Percentiles rank a stretch among this genome's conserved stretches.
Conservation (phyloP, 2,329 filamentous ascomycete genomes). For the Polytolypa hystricis region DNA sequence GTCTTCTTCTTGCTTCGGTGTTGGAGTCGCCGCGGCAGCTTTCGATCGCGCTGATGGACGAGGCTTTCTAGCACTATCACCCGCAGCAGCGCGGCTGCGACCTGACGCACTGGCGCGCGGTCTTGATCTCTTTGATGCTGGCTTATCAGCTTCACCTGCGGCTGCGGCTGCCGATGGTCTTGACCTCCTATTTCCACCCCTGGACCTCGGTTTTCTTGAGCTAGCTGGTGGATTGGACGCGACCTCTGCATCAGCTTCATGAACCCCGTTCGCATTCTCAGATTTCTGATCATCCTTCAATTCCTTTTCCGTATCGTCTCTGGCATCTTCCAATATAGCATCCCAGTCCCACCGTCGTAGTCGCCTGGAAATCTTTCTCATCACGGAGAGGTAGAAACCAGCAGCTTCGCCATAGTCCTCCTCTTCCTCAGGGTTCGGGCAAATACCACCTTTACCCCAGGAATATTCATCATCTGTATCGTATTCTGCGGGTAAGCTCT, state of each 20-base stretch:
- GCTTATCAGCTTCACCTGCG: not conserved
- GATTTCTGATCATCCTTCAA: too few relatives aligned
- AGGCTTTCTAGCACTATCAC: not conserved
- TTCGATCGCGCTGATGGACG: not conserved
- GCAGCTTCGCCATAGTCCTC: slow-evolving; percentile 40
- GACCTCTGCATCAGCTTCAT: not conserved
- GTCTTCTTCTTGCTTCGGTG: not conserved
- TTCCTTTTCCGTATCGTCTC: not conserved
- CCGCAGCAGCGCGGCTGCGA: not conserved
- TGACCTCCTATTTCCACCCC: not conserved
- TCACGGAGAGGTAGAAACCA: slow-evolving; percentile 32
- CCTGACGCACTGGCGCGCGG: not conserved
- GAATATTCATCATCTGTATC: slow-evolving; percentile 37
- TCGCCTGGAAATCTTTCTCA: slow-evolving; percentile 32
- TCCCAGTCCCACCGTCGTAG: slow-evolving; percentile 38
- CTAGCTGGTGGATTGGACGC: not conserved
- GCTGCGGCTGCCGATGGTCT: not conserved
- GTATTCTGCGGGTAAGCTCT: slow-evolving; percentile 33
- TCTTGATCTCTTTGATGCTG: not conserved
- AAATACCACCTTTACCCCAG: slow-evolving; percentile 33
- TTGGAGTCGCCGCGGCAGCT: not conserved
- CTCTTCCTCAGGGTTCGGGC: slow-evolving; percentile 30
- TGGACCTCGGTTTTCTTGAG: not conserved
- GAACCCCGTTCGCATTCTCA: not conserved
- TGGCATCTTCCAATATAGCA: slow-evolving; percentile 6